A percentile compares a stretch with the other conserved stretches of the same genome.
Evolutionary conservation across 768 basidiomycete species (phyloP).

Genomic region (Collybia sp.): DNA sequence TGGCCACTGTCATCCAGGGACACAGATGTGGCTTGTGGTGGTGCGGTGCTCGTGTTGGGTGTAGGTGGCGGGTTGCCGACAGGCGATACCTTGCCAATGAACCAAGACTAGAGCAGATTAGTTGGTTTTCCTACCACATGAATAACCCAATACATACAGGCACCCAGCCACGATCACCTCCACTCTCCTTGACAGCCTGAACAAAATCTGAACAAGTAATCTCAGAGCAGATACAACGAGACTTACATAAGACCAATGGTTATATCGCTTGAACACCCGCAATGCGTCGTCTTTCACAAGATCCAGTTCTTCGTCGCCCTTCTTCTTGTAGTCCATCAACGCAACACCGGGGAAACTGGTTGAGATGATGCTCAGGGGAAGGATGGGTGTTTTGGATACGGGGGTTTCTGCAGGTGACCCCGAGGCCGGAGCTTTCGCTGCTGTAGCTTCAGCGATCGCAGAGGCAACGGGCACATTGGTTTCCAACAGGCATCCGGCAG

Average conservation of each 20-base stretch:
- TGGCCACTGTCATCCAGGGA: constrained; percentile 36
- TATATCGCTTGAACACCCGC: constrained; percentile 95
- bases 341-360: constrained; percentile 96
- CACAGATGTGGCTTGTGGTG: constrained; percentile 16
- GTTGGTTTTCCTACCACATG: neutral
- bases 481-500: constrained; percentile 94
- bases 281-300: constrained; percentile 84
- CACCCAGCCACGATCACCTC: constrained; percentile 95
- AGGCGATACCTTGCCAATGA: constrained; percentile 79
- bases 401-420: constrained; percentile 34
- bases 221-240: constrained; percentile 8
- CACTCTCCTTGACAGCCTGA: constrained; percentile 90
- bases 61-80: constrained; percentile 45
- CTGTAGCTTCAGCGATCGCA: constrained; percentile 79
- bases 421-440: constrained; percentile 40
- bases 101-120: constrained; percentile 67
- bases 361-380: constrained; percentile 90
- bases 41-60: constrained; percentile 34
- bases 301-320: constrained; percentile 90
- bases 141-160: constrained; percentile 47
- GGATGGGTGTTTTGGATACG: constrained; percentile 69
- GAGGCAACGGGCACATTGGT: constrained; percentile 87
- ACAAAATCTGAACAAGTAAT: constrained; percentile 2
- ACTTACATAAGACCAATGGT: constrained; percentile 92
- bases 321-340: constrained; percentile 93